Conservation (phyloP, 768 basidiomycete species). For the Chalciporus piperatus region DNA sequence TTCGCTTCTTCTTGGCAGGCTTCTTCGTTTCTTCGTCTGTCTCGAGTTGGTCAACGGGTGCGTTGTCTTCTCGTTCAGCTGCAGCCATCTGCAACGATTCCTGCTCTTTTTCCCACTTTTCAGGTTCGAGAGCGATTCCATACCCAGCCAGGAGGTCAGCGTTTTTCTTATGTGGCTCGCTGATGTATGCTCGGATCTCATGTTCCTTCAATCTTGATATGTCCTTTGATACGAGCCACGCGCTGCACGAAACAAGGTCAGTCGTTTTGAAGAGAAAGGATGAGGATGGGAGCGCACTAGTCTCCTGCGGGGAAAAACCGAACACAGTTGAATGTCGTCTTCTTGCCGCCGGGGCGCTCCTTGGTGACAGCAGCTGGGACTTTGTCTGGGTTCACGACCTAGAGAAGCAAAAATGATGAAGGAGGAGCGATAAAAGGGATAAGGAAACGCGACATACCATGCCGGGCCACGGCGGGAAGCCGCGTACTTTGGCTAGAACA, state of each 20-base stretch:
- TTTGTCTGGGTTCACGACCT: slow-evolving; percentile 78
- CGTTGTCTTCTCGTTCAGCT: slow-evolving; percentile 53
- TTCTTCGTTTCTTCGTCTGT: slow-evolving; percentile 52
- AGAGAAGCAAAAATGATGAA: slow-evolving; percentile 14
- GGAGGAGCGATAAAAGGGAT: slow-evolving; percentile 7
- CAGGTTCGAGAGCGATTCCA: slow-evolving; percentile 70
- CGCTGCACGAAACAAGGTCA: slow-evolving; percentile 42
- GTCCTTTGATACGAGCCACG: slow-evolving; percentile 83
- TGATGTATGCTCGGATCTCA: slow-evolving; percentile 84
- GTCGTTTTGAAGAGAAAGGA: slow-evolving; percentile 8
- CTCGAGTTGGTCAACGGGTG: slow-evolving; percentile 65
- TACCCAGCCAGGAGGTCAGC: slow-evolving; percentile 78
- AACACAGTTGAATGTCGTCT: slow-evolving; percentile 66
- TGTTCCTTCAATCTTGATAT: slow-evolving; percentile 72
- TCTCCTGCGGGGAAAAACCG: slow-evolving; percentile 94
- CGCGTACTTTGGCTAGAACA: slow-evolving; percentile 91
- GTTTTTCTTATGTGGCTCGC: slow-evolving; percentile 71
- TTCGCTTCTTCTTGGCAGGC: slow-evolving; percentile 52
- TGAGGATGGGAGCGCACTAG: slow-evolving; percentile 60
- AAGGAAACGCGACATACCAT: slow-evolving; percentile 60
- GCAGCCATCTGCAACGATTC: slow-evolving; percentile 31
- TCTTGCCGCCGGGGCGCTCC: slow-evolving; percentile 74
- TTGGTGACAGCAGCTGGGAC: slow-evolving; percentile 60
- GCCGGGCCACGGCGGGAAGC: slow-evolving; percentile 93
- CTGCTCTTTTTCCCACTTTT: slow-evolving; percentile 56